Conservation (phyloP, 805 yeast genomes). For the Candida piceae region DNA sequence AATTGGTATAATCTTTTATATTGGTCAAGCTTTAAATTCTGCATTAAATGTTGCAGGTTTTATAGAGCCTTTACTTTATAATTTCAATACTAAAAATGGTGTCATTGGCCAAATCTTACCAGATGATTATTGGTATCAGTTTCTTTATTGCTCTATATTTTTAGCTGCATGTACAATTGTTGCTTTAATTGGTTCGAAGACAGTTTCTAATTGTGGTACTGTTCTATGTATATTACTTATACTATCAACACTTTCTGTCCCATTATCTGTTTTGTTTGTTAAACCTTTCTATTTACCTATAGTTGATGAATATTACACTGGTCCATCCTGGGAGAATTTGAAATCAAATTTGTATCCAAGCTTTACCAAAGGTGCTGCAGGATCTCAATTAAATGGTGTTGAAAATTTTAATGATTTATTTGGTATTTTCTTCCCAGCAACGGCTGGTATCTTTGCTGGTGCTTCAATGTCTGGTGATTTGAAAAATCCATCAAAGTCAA, state of each 20-base stretch:
- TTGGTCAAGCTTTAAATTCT: conserved; percentile 90
- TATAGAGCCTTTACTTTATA: conserved; percentile 80
- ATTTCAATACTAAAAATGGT: conserved; percentile 64
- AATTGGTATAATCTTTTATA: conserved; percentile 87
- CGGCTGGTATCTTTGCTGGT: conserved; percentile 98
- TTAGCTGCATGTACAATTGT: conserved; percentile 68
- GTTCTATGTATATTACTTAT: conserved; percentile 63
- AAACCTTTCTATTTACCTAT: conserved; percentile 55
- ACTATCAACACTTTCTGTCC: conserved; percentile 73
- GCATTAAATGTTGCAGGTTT: conserved; percentile 95
- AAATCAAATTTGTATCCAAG: conserved; percentile 66
- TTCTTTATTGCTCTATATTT: conserved; percentile 66
- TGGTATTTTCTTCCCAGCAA: conserved; percentile 96
- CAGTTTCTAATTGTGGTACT: conserved; percentile 80
- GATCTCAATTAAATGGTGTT: conserved; percentile 54
- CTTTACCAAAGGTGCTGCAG: conserved; percentile 90
- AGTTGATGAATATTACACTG: conserved; percentile 53
- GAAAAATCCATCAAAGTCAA: conserved; percentile 76
- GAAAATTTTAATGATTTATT: conserved; percentile 84
- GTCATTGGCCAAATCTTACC: conserved; percentile 57
- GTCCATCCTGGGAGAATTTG: conserved; percentile 66
- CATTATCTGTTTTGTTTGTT: conserved; percentile 66
- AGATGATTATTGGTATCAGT: conserved; percentile 56
- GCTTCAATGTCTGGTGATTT: conserved; percentile 98
- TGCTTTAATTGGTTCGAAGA: conserved; percentile 73